Evolutionary conservation across 2,329 filamentous ascomycete genomes (phyloP), one percentile per base, ranked within the genome.

Genomic region (Penicillium sp.): DNA sequence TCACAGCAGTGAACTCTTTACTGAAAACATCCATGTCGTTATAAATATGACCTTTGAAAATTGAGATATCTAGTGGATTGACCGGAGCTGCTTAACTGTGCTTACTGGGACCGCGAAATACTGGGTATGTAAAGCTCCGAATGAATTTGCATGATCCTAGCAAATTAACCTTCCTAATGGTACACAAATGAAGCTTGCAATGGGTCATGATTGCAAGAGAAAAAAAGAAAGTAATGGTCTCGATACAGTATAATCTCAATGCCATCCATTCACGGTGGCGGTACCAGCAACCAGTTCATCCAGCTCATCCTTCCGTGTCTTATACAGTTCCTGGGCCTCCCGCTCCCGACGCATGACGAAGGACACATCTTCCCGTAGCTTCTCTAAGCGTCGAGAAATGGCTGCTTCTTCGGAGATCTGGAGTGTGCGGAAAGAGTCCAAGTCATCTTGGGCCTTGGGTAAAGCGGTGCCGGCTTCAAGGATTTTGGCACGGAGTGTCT

Each of bases 321-420:
- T 84, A 72, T 95, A 99, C 67, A 89, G 73, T 62, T 97, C 92
- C 76, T 99, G 95, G 7, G 91, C 92, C 76, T 97, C 91, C 57
- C 93, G 83, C 79, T 98, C 93, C 61, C 93, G 82, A 66, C 86
- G 86, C 65, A 87, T 90, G 10, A 98, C 84, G 66, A 90, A 90
- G 7, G 81, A 84, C 22, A 96, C 92, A 73, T 97, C 92, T n/a
- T 90, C 88, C 50, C 92, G 85, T 56, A 97, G 77, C 11, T 82
- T 82, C 64, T 89, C 90, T 52, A 98, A 78, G 29, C 95, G 83
- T 54, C 86, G 83, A 46, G 81, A 80, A 56, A 97, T 82, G 0
- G 89, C 90, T 5, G 87, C 87, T 60, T 93, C 87, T 73, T 99
- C 95, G 0, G 87, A 89, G 39, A 90, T 85, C 63, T 90, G 87